A percentile compares a stretch with the other conserved stretches of the same genome.
phyloP scores from a whole-genome alignment of 352 stramenopile genomes.

The Globisporangium camurandrum region DNA sequence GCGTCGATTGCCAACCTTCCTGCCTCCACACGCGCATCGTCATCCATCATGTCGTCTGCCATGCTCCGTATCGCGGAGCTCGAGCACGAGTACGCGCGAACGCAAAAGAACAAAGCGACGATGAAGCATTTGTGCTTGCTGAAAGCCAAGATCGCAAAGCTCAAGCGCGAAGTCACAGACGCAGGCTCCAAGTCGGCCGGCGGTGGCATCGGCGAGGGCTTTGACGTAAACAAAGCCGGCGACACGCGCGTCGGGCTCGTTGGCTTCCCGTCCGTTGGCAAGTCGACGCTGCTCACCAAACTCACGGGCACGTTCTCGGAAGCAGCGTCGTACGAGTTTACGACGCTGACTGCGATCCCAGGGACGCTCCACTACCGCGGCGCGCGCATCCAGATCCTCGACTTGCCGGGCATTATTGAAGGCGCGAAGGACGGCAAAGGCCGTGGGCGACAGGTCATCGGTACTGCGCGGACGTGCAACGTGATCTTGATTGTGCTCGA shows the following conservation, averaged over 20 bases:
- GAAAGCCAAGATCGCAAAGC: conserved; percentile 97
- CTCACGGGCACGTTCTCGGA: conserved; percentile 95
- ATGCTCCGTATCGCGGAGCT: conserved; percentile 79
- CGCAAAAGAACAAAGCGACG: conserved; percentile 99
- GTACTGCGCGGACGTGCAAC: conserved; percentile 96
- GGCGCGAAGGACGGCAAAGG: conserved; percentile 97
- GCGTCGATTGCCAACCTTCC: no score
- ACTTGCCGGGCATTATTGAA: conserved; percentile 97
- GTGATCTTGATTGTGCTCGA: conserved; percentile 98
- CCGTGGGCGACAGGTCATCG: conserved; percentile 96
- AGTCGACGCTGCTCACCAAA: conserved; percentile 96
- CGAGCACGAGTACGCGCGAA: conserved; percentile 92
- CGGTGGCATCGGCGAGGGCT: conserved; percentile 75
- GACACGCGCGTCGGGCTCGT: conserved; percentile 97
- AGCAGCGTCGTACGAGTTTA: conserved; percentile 98
- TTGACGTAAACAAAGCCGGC: conserved; percentile 91
- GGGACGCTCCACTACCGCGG: conserved; percentile 96
- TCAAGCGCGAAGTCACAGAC: conserved; percentile 90
- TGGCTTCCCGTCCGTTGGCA: conserved; percentile 98
- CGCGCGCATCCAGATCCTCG: conserved; percentile 83
- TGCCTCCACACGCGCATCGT: no score
- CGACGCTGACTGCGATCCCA: conserved; percentile 97
- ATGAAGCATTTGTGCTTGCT: conserved; percentile 98
- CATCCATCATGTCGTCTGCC: conserved; percentile 42
- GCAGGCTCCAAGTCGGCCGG: conserved; percentile 57